Percentiles rank a stretch among this genome's conserved stretches.
These are phyloP conservation scores for Cryphonectria parasitica DNA, from an alignment of 2,329 filamentous ascomycete species.

Conservation along the genomic window DNA sequence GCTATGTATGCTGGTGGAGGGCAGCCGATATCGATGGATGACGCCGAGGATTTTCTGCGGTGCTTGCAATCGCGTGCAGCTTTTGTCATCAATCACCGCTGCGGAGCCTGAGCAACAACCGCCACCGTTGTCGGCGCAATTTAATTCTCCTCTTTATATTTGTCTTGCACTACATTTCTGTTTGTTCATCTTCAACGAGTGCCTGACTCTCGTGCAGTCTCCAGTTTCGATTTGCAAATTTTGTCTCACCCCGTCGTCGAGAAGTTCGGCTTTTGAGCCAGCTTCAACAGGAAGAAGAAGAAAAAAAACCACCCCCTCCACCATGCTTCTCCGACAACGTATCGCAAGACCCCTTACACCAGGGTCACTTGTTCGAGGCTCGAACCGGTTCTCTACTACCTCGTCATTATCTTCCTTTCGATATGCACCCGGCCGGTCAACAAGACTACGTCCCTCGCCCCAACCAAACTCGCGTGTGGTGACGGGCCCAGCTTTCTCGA, in stretches of 20 bases:
- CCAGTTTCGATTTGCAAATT: not conserved
- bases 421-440: slow-evolving; percentile 22
- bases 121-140: slow-evolving; percentile 17
- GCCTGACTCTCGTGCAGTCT: not conserved
- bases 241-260: slow-evolving; percentile 1
- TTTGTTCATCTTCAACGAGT: not conserved
- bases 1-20: slow-evolving; percentile 6
- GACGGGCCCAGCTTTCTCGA: slow-evolving; percentile 42
- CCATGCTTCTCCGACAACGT: slow-evolving; percentile 32
- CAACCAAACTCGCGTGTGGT: slow-evolving; percentile 15
- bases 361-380: slow-evolving; percentile 20
- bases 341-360: slow-evolving; percentile 26
- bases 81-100: slow-evolving; percentile 20
- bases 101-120: slow-evolving; percentile 20
- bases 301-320: slow-evolving; percentile 3
- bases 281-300: slow-evolving; percentile 7
- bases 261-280: slow-evolving; percentile 10
- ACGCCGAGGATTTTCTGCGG: slow-evolving; percentile 20
- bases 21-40: slow-evolving; percentile 18
- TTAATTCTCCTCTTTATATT: not conserved
- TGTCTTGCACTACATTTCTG: not conserved
- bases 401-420: slow-evolving; percentile 18
- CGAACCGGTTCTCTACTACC: slow-evolving; percentile 20
- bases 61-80: slow-evolving; percentile 8
- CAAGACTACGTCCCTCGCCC: slow-evolving; percentile 11